Percentiles rank a stretch among this genome's conserved stretches.
These are phyloP conservation scores for Ustilago vetiveriae DNA, from an alignment of 1,284 basidiomycete species.

Conservation along the genomic window DNA sequence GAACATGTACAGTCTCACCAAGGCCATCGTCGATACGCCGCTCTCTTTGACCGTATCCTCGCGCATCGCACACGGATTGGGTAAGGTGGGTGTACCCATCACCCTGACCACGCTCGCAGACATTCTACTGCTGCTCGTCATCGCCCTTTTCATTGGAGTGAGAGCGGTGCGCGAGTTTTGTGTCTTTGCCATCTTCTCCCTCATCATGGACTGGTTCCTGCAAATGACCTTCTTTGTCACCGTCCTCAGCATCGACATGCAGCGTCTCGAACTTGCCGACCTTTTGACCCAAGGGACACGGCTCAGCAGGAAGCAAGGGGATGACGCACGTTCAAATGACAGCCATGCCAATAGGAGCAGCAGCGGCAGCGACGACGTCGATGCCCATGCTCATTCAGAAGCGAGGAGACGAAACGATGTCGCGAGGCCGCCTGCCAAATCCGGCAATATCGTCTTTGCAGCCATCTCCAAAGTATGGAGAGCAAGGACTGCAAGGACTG, in stretches of 20 bases:
- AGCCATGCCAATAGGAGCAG: conserved; percentile 5
- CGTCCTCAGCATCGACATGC: conserved; percentile 87
- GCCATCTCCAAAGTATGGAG: conserved; percentile 37
- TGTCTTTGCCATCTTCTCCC: conserved; percentile 88
- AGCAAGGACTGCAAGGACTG: conserved; percentile 80
- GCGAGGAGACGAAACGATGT: conserved; percentile 5
- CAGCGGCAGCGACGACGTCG: conserved; percentile 11
- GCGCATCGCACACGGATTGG: conserved; percentile 87
- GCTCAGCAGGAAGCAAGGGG: conserved; percentile 25
- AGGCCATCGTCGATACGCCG: conserved; percentile 87
- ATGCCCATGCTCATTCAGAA: conserved; percentile 8
- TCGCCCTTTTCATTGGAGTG: conserved; percentile 77
- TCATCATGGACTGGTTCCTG: conserved; percentile 94
- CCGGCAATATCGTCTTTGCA: conserved; percentile 28
- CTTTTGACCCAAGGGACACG: conserved; percentile 53
- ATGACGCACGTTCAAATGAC: conserved; percentile 7
- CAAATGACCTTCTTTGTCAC: conserved; percentile 91
- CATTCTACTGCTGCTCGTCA: conserved; percentile 80
- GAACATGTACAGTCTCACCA: conserved; percentile 93
- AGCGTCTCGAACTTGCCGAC: conserved; percentile 75
- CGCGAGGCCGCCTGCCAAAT: background rate
- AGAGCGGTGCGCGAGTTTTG: conserved; percentile 92
- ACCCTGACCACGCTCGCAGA: conserved; percentile 90
- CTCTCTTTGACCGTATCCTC: conserved; percentile 90
- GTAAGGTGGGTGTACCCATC: conserved; percentile 87